Evolutionary conservation across 208 protist genomes (phyloP), one percentile per base, ranked within the genome.

Genomic region (Leishmania turanica): DNA sequence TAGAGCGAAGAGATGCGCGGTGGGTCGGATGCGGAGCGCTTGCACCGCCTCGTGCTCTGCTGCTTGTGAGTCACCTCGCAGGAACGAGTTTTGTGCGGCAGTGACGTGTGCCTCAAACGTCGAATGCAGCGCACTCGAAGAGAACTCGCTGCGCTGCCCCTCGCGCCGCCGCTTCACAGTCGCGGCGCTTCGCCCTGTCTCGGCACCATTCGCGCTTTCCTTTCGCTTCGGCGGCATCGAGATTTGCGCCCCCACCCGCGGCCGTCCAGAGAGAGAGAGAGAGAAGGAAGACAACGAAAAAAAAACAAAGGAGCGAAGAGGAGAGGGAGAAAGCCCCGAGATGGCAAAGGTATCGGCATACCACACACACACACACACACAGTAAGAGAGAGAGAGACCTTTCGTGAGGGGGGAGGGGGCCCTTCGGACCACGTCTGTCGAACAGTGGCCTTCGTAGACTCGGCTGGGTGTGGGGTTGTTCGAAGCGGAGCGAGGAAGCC

Each of bases 11-110:
- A 98, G 80, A 49, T 96, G 92, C 58, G 94, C 86, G 1, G 92
- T 96, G 42, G 95, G 92, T 4, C 90, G 88, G 73, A 98, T 94
- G 34, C 91, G 91, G 45, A 96, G 84, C n/a, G 93, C 95, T 60
- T 88, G 49, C 9, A 88, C 92, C 27, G 91, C 93, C 79, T 93
- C 89, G 40, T 64, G 65, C 78, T 96, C 91, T n/a, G 95, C 95
- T 3, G 68, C 66, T 58, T 81, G 83, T 69, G 88, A 88, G 68
- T 96, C 86, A 34, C 90, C 90, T 24, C 82, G 75, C 60, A 97
- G 77, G 77, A 96, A 96, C 27, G 89, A 79, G 70, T 92, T 77
- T 78, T 97, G 95, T 17, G 95, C 93, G 2, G 58, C 86, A 19
- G 87, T 83, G 34, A 98, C 87, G 79, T 96, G 91, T 4, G 79